Base-by-base conservation (phyloP, 148 eudicot species). In the Silene conica region DNA sequence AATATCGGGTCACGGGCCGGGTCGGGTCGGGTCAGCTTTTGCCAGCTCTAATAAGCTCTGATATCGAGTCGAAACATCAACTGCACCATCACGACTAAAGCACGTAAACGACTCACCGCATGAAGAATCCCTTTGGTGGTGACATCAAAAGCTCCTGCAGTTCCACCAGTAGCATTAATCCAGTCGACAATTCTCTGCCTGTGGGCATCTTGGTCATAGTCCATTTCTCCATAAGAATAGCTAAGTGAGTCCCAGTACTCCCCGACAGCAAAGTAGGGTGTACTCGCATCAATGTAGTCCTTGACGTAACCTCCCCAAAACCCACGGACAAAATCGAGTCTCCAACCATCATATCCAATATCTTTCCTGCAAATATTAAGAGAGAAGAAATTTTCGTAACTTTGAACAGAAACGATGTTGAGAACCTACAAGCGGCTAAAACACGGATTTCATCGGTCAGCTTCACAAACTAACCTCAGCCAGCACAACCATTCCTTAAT, bases 301-400 rank as follows among this genome's bases (percentile, higher is more conserved):
- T 96, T 96, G 31, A 96, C 96, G 78, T 96, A 96, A 78, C 99
- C 99, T 68, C 99, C 99, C 99, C 99, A 96, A 83, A 96, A 96
- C 34, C 99, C 99, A 67, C 99, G 84, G 31, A 89, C 99, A 77
- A 87, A 96, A 79, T 96, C 99, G 76, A 96, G 96, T 80, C 99
- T 90, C 97, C 99, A 96, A 21, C 99, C 99, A 80, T 96, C 99
- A 81, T 92, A 96, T 46, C 97, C 99, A 50, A 96, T 90, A 76
- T 96, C 99, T 77, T 89, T 66, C 86, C 99, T 96, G 84, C 85
- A 83, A 5, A 69, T 50, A 63, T 41, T 22, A 72, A 48, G 72
- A 74, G 22, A 48, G 79, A 9, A 0, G 0, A 46, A 3, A 76
- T 60, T 23, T 25, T 48, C 58, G 54, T 28, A 20, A 48, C 54